Conservation (phyloP, 352 stramenopile species). For the Phytopythium aichiense region DNA sequence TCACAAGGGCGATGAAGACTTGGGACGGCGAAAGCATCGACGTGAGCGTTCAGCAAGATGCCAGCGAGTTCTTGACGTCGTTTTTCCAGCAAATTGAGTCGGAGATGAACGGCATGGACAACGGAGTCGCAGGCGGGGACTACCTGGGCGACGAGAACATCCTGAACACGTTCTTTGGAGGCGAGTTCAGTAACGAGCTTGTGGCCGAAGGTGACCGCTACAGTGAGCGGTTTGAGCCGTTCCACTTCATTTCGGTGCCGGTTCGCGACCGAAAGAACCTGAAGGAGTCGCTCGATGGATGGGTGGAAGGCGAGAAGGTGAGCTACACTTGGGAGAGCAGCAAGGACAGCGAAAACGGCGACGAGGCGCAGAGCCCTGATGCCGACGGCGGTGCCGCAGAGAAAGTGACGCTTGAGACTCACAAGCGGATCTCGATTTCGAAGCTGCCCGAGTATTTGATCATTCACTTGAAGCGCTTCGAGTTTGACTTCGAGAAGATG, state of each 20-base stretch:
- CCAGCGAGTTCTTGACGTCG: slow-evolving; percentile 91
- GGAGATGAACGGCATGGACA: slow-evolving; percentile 79
- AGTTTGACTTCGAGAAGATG: slow-evolving; percentile 95
- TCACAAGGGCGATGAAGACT: slow-evolving; percentile 82
- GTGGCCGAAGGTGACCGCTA: slow-evolving; percentile 84
- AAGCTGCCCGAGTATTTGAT: slow-evolving; percentile 89
- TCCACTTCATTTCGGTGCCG: slow-evolving; percentile 89
- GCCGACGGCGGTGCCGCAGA: slow-evolving; percentile 23
- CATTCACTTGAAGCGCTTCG: slow-evolving; percentile 94
- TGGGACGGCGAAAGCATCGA: slow-evolving; percentile 87
- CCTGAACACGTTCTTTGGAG: slow-evolving; percentile 85
- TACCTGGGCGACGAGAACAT: slow-evolving; percentile 66
- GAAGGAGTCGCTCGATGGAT: slow-evolving; percentile 80
- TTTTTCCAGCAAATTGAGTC: slow-evolving; percentile 93
- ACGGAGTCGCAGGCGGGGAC: slow-evolving; percentile 16
- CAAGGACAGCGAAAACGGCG: slow-evolving; percentile 13
- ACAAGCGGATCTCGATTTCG: slow-evolving; percentile 89
- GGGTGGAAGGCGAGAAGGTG: slow-evolving; percentile 88
- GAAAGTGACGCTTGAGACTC: slow-evolving; percentile 85
- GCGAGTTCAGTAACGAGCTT: slow-evolving; percentile 91
- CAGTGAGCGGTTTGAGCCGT: slow-evolving; percentile 87
- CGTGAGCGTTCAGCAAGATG: slow-evolving; percentile 91
- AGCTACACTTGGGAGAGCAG: slow-evolving; percentile 88
- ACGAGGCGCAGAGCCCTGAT: slow-evolving; percentile 13
- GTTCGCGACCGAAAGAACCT: slow-evolving; percentile 87